phyloP scores from a whole-genome alignment of 257 asterid species.

The Lycium ferocissimum region DNA sequence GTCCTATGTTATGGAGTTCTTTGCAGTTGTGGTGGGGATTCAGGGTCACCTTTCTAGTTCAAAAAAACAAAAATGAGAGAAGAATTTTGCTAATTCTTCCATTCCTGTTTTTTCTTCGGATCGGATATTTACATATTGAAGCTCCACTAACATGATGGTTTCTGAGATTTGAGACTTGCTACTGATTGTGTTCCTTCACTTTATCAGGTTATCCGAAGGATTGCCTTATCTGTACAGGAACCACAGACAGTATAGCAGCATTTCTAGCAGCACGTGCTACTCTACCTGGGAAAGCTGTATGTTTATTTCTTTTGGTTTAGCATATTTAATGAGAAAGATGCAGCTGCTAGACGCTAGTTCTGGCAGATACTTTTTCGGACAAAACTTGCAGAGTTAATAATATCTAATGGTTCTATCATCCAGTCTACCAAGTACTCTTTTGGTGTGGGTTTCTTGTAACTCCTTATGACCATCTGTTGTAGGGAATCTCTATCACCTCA shows the following conservation, averaged over 20 bases:
- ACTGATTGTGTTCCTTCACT: not conserved
- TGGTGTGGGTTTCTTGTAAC: not conserved
- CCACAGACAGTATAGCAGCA: constrained; percentile 97
- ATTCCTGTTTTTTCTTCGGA: not conserved
- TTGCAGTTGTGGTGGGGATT: not conserved
- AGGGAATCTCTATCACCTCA: not conserved
- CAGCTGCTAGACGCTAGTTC: not conserved
- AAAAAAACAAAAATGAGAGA: not conserved
- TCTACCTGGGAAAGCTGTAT: constrained; percentile 91
- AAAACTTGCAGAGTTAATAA: not conserved
- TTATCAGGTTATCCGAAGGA: constrained; percentile 70
- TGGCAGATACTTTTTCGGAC: not conserved
- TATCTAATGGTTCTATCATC: not conserved
- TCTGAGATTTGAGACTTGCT: not conserved
- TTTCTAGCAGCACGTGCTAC: constrained; percentile 88
- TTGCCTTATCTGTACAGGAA: constrained; percentile 88
- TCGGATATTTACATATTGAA: not conserved
- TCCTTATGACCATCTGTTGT: not conserved
- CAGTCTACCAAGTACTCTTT: not conserved
- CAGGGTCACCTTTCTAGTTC: not conserved
- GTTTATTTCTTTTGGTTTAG: constrained; percentile 31
- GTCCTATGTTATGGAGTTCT: not conserved
- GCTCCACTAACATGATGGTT: not conserved
- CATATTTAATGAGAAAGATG: not conserved
- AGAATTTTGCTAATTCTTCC: not conserved